These are phyloP conservation scores for Achaetomium macrosporum DNA, from an alignment of 2,329 filamentous ascomycete genomes.

Conservation along the genomic window DNA sequence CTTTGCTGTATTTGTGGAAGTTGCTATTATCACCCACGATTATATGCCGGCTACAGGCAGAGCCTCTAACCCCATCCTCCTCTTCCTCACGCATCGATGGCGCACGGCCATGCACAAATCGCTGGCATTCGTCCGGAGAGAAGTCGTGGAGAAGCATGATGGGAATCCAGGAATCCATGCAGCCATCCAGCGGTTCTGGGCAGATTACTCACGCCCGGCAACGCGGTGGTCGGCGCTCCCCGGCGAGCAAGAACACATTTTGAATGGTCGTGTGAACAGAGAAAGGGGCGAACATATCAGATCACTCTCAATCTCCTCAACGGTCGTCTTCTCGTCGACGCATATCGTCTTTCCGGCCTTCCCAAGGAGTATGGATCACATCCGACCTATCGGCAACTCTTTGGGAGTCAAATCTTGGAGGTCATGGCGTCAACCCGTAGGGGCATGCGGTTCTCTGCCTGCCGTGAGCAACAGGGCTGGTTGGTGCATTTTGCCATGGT, in stretches of 20 bases:
- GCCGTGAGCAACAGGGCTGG: slow-evolving; percentile 27
- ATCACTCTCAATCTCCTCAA: slow-evolving; percentile 47
- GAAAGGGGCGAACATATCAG: slow-evolving; percentile 8
- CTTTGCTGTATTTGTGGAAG: slow-evolving; percentile 22
- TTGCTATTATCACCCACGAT: slow-evolving; percentile 13
- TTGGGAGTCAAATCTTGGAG: slow-evolving; percentile 38
- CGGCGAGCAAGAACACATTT: slow-evolving; percentile 5
- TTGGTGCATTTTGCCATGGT: slow-evolving; percentile 33
- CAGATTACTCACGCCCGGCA: slow-evolving; percentile 19
- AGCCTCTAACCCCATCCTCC: slow-evolving; percentile 7
- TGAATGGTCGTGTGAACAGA: not conserved
- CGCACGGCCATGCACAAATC: slow-evolving; percentile 22
- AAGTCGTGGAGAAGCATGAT: slow-evolving; percentile 8
- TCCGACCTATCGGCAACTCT: slow-evolving; percentile 37
- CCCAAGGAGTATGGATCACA: slow-evolving; percentile 40
- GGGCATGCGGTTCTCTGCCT: slow-evolving; percentile 39
- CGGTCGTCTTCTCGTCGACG: slow-evolving; percentile 48
- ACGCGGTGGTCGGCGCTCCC: slow-evolving; percentile 26
- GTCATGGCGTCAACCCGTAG: slow-evolving; percentile 35
- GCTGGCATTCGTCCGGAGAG: slow-evolving; percentile 13
- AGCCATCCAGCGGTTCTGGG: slow-evolving; percentile 28
- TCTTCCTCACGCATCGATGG: slow-evolving; percentile 25
- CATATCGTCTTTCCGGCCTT: slow-evolving; percentile 41
- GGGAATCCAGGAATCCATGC: slow-evolving; percentile 23
- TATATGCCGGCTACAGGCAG: slow-evolving; percentile 2